Evolutionary conservation across 768 basidiomycete species (phyloP).

Genomic region (Kondoa malvinella): DNA sequence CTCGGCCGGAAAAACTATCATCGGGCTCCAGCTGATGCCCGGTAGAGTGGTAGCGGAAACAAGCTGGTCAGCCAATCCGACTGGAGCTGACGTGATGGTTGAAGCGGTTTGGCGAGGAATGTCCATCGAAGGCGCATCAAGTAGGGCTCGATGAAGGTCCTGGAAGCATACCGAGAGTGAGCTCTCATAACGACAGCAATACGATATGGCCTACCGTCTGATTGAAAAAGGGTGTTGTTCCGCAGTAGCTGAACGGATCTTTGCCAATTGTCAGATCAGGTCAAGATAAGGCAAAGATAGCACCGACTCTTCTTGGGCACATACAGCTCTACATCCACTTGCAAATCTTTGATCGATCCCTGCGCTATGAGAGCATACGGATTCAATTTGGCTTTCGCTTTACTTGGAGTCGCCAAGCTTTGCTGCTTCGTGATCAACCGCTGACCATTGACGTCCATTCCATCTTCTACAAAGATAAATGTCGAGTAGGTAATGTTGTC

Average conservation of each 20-base stretch:
- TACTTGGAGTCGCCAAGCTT: background rate
- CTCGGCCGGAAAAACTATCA: background rate
- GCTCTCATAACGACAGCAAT: too few relatives aligned
- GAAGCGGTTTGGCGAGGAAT: background rate
- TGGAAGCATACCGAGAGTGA: too few relatives aligned
- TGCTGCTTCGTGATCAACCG: background rate
- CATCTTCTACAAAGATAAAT: conserved; percentile 87
- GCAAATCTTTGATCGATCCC: background rate
- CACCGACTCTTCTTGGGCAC: conserved; percentile 1
- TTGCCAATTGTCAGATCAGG: background rate
- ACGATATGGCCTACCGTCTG: background rate
- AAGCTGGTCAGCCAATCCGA: background rate
- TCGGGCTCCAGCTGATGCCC: background rate
- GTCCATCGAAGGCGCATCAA: background rate
- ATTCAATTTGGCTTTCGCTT: background rate
- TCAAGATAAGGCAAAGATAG: background rate
- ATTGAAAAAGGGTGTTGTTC: conserved; percentile 1
- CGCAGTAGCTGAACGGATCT: background rate
- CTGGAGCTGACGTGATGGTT: background rate
- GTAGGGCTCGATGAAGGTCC: background rate
- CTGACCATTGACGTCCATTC: conserved; percentile 47
- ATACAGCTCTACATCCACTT: background rate
- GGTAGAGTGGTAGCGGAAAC: background rate
- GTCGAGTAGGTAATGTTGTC: conserved; percentile 93
- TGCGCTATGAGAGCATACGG: background rate